phyloP scores from a whole-genome alignment of 331 rosid species.

The Cucumis variabilis region DNA sequence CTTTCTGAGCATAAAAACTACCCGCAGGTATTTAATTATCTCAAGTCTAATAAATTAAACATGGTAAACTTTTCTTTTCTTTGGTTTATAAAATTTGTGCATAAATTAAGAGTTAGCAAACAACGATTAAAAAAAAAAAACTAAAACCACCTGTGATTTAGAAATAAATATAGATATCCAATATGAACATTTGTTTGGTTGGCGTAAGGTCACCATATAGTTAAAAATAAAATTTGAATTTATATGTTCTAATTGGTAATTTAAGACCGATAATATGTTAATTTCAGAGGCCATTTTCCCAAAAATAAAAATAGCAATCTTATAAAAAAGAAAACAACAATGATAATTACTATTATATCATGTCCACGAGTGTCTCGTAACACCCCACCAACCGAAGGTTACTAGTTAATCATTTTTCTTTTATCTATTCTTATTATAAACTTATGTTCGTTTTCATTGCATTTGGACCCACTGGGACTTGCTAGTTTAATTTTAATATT shows the following conservation, averaged over 20 bases:
- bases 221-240: not conserved
- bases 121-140: too few species aligned
- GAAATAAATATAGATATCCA: not conserved
- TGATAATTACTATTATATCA: too few species aligned
- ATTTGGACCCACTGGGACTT: not conserved
- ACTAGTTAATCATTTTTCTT: not conserved
- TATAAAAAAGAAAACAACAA: too few species aligned
- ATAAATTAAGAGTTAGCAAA: too few species aligned
- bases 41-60: too few species aligned
- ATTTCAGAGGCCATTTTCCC: not conserved
- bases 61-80: too few species aligned
- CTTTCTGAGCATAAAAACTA: too few species aligned
- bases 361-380: not conserved
- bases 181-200: not conserved
- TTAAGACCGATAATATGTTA: not conserved
- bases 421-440: not conserved
- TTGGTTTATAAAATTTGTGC: too few species aligned
- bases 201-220: not conserved
- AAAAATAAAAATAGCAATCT: too few species aligned
- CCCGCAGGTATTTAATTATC: too few species aligned
- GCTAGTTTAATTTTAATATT: not conserved
- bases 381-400: not conserved
- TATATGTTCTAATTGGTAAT: not conserved
- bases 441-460: not conserved
- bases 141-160: not conserved